Base-by-base conservation (phyloP, 495 filamentous ascomycete genomes). In the Hypoxylon lienhwacheense region DNA sequence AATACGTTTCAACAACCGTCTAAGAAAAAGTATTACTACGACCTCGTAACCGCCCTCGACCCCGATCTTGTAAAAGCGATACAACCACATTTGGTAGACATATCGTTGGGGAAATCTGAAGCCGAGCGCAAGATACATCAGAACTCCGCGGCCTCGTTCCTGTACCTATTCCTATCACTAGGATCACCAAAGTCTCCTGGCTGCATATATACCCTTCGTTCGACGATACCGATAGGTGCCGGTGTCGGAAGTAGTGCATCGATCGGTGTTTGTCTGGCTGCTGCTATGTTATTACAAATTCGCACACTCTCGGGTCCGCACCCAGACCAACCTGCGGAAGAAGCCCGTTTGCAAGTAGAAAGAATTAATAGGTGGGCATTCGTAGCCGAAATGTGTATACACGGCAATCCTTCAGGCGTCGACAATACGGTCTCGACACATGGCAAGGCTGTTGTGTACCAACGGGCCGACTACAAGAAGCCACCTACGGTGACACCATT, bases 311-410 rank as follows among this genome's bases (percentile, higher is more conserved):
- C 87, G 7, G 91, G 90, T 0, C 93, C 93, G 2, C 92, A 96
- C 62, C 85, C 84, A 4, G 92, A 96, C 64, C 92, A 97, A 68
- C 87, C 88, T 8, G 62, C 80, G 1, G 80, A 85, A 10, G 93
- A 97, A 74, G 86, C 86, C 28, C 84, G 86, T 26, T 66, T 87
- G 28, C 91, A 97, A 65, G 76, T 96, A 15, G 90, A 97, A 72
- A 84, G 91, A 47, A 95, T 98, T 64, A 98, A 98, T 66, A 83
- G 87, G 43, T 98, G 93, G 93, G 92, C 93, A 0, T 97, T 95
- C 66, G 93, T 97, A 1, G 90, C 88, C 19, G 93, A 98, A 72
- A 85, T 97, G 80, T 91, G 89, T 63, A 97, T 96, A 33, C 93
- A 98, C 70, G 91, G 91, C 19, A 96, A 96, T 66, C 92, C 93